A percentile compares a stretch with the other conserved stretches of the same genome.
These are phyloP conservation scores for Castanea crenata DNA, from an alignment of 306 rosid species.

Conservation along the genomic window DNA sequence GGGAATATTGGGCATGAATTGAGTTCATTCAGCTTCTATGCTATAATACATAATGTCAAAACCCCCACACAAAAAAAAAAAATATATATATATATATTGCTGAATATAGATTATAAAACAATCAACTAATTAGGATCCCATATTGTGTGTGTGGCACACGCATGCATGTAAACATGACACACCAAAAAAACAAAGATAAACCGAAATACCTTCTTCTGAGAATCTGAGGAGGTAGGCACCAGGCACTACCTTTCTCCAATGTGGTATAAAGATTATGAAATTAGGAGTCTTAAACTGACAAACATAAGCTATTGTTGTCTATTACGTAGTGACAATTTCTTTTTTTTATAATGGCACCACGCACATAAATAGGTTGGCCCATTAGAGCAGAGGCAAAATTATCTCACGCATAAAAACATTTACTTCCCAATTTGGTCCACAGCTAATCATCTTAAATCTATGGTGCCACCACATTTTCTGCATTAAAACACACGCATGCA, in stretches of 20 bases:
- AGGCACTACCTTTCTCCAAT: neutral
- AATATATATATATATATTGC: too few relatives aligned
- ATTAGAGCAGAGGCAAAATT: neutral
- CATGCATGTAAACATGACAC: neutral
- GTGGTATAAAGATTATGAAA: constrained; percentile 1
- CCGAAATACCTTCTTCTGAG: neutral
- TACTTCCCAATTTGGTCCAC: neutral
- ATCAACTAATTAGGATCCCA: neutral
- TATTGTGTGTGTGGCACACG: neutral
- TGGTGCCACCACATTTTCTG: neutral
- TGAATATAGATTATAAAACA: neutral
- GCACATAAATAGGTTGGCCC: neutral
- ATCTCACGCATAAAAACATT: neutral
- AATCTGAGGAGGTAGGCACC: constrained; percentile 1
- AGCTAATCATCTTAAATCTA: neutral
- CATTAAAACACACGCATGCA: neutral
- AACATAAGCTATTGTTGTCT: neutral
- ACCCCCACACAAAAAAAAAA: neutral
- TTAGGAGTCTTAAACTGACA: neutral
- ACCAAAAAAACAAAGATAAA: neutral
- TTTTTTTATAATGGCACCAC: neutral
- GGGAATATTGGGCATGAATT: neutral
- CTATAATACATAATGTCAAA: neutral
- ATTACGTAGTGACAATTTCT: neutral
- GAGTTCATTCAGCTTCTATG: constrained; percentile 1